Evolutionary conservation across 257 asterid species (phyloP), one percentile per base, ranked within the genome.

Genomic region (Fraxinus anomala): DNA sequence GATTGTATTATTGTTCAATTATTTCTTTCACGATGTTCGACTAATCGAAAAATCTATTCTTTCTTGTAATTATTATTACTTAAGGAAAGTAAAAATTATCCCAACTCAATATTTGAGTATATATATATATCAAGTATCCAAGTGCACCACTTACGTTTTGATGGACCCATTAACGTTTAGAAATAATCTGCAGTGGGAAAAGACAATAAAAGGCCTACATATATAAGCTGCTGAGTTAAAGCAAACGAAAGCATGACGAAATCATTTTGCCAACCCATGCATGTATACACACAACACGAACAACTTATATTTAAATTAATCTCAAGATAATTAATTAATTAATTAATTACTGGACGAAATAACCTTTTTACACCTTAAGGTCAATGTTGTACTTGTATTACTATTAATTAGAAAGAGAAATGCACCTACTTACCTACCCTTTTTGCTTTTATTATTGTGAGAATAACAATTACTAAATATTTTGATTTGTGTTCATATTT

Each of bases 221-320:
- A 26, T 26, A 26, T 34, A 31, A 16, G 63, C 74, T 30, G 36
- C 23, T 85, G 83, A 85, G 86, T 79, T 87, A 80, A 86, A 83
- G 73, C 86, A 78, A 54, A 74, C 97, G 96, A 84, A 83, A 92
- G 97, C 98, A 89, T 94, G 98, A 92, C 94, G 91, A 84, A 70
- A 80, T 68, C 75, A 81, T 59, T 59, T 63, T 34, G 36, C 69
- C 31, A 23, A 63, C 34, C 69, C 69, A 63, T 63, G 69, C 69
- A 63, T 72, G 70, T 30, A 74, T 79, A 76, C 78, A 80, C 70
- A 14, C 40, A 74, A 84, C 84, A 87, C 56, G 44, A 77, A 9
- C 28, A 36, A n/a, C 54, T 72, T 69, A 13, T 56, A 54, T 67
- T 51, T 24, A 26, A 26, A 26, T 28, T 28, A n/a, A 19, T 51